Evolutionary conservation across 2,329 filamentous ascomycete species (phyloP).

Genomic region (Geosmithia morbida): DNA sequence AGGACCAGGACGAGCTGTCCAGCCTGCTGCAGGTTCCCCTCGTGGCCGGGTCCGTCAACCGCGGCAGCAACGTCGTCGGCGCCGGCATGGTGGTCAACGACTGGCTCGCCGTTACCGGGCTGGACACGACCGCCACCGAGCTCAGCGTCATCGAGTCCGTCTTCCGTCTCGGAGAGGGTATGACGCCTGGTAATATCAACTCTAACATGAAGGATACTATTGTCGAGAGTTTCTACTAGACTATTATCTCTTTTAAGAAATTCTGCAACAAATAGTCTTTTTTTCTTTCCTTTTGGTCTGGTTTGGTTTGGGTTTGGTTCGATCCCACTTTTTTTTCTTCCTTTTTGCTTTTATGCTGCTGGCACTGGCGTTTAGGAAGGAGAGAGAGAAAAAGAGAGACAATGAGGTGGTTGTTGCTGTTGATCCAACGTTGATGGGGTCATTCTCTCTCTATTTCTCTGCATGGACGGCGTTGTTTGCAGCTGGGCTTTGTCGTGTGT

Average conservation of each 20-base stretch:
- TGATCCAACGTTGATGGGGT: background rate
- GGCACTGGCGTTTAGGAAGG: slow-evolving; percentile 1
- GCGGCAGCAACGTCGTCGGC: slow-evolving; percentile 87
- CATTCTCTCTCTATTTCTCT: background rate
- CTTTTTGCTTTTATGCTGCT: slow-evolving; percentile 5
- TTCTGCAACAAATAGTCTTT: background rate
- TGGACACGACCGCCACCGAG: slow-evolving; percentile 95
- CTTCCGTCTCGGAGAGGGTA: slow-evolving; percentile 83
- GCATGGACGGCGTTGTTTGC: background rate
- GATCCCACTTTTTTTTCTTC: too few species aligned
- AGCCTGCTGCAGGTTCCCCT: slow-evolving; percentile 89
- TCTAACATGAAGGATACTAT: slow-evolving; percentile 90
- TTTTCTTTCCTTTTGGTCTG: slow-evolving; percentile 4
- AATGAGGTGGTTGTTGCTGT: slow-evolving; percentile 1
- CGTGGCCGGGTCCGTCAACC: slow-evolving; percentile 86
- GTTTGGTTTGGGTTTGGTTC: background rate
- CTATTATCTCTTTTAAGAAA: background rate
- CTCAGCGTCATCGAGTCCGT: slow-evolving; percentile 92
- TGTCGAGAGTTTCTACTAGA: slow-evolving; percentile 96
- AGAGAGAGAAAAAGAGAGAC: background rate
- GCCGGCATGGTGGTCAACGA: slow-evolving; percentile 53
- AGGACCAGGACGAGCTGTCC: slow-evolving; percentile 95
- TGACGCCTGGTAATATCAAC: slow-evolving; percentile 64
- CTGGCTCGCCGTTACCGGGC: slow-evolving; percentile 87
- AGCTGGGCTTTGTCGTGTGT: background rate